phyloP scores from a whole-genome alignment of 2,329 filamentous ascomycete genomes.

The Diaporthe amygdali region DNA sequence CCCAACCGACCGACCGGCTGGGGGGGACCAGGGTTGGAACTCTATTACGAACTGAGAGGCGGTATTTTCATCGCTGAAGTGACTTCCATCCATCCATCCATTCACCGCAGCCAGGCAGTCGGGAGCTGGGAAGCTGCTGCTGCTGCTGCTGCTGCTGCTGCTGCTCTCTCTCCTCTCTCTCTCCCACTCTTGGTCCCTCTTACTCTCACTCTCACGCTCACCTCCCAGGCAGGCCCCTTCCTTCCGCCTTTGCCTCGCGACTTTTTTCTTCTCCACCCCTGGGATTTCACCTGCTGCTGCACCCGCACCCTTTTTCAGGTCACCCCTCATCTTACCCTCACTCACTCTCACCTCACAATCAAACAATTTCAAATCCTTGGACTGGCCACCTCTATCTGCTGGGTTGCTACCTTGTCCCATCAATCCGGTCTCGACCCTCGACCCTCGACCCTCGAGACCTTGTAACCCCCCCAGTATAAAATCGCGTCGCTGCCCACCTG shows the following conservation, averaged over 20 bases:
- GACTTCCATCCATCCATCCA: slow-evolving; percentile 8
- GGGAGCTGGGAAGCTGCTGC: not conserved
- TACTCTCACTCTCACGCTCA: not conserved
- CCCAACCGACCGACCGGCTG: slow-evolving; percentile 8
- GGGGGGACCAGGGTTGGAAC: slow-evolving; percentile 14
- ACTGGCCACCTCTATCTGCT: slow-evolving; percentile 8
- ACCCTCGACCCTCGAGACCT: slow-evolving; percentile 21
- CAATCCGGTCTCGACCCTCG: slow-evolving; percentile 16
- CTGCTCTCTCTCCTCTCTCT: not conserved
- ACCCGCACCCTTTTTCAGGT: not conserved
- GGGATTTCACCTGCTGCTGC: slow-evolving; percentile 6
- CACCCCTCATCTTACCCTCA: slow-evolving; percentile 17
- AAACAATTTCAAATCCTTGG: slow-evolving; percentile 19
- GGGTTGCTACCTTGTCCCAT: slow-evolving; percentile 14
- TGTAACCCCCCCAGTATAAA: slow-evolving; percentile 26
- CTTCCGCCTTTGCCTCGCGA: slow-evolving; percentile 7
- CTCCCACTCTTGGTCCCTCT: not conserved
- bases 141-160: not conserved
- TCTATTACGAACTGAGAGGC: slow-evolving; percentile 9
- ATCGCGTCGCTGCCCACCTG: slow-evolving; percentile 26
- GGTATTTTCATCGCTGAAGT: slow-evolving; percentile 12
- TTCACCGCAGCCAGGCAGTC: not conserved
- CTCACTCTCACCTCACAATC: slow-evolving; percentile 17
- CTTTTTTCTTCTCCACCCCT: slow-evolving; percentile 3
- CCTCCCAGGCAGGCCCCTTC: not conserved